Base-by-base conservation (phyloP, 2,329 filamentous ascomycete genomes). In the Aspergillus pseudotamarii region DNA sequence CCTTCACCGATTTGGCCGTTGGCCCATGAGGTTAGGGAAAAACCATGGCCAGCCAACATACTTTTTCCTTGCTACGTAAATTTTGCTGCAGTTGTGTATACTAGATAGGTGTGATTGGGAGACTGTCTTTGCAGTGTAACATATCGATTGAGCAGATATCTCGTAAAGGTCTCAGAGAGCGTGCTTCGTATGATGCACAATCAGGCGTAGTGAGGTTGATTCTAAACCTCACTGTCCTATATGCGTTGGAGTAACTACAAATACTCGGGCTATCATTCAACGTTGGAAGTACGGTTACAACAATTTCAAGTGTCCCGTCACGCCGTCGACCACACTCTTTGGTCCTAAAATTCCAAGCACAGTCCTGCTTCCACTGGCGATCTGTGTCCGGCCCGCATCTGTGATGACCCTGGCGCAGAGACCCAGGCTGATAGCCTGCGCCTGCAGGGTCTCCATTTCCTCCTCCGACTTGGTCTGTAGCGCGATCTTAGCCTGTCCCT, bases 371-470 rank as follows among this genome's bases (percentile, higher is more conserved):
- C 95, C 94, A 50, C 91, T 89, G 58, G 93, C 94, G 78, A 99
- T 98, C 86, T 99, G 95, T 53, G 95, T 99, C 65, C 95, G 87
- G 16, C 95, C 95, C n/a, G 95, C 95, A 80, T 99, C 95, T 73
- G 92, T 89, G 69, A 99, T 94, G 59, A 97, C 89, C 77, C 94
- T 91, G 59, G 94, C 93, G 64, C 93, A 94, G 63, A 99, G 79
- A 1, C 95, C 94, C 63, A 97, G 77, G 75, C 89, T 92, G 66
- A 92, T 85, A 3, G 95, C 95, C 77, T 90, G 89, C 59, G 89
- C 91, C 80, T 94, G 90, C 69, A 95, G 80, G 69, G 96, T 80
- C 75, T 96, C 77, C 76, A 90, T 74, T 62, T 89, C 92, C 41
- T 96, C 92, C 79, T 97, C 91, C 65, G 88, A 89, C 81, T 94